A percentile compares a stretch with the other conserved stretches of the same genome.
phyloP scores from a whole-genome alignment of 1,284 basidiomycete species.

The Earliella scabrosa region DNA sequence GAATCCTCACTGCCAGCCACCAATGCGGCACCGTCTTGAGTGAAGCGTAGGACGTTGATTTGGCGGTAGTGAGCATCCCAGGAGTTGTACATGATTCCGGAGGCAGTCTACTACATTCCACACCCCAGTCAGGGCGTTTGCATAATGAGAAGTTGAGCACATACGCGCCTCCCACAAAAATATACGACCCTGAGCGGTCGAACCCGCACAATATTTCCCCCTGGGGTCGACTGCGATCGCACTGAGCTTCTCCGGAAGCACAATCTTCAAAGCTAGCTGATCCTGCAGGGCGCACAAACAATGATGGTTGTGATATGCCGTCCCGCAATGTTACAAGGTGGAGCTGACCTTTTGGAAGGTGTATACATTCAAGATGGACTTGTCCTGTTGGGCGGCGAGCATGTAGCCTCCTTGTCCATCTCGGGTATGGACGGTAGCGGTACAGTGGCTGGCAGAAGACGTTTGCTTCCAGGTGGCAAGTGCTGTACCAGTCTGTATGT shows the following conservation, averaged over 20 bases:
- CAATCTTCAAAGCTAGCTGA: conserved; percentile 84
- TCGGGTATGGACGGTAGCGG: conserved; percentile 62
- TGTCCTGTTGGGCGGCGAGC: conserved; percentile 78
- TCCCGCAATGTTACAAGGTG: too few species aligned
- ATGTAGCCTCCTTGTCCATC: conserved; percentile 77
- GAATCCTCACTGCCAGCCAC: conserved; percentile 92
- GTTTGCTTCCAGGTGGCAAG: conserved; percentile 82
- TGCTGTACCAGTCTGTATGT: conserved; percentile 69
- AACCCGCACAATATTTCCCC: conserved; percentile 85
- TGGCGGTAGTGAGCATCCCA: conserved; percentile 97
- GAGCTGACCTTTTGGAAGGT: conserved; percentile 77
- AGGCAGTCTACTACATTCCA: conserved; percentile 67
- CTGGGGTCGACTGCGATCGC: conserved; percentile 78
- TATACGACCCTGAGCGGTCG: conserved; percentile 86
- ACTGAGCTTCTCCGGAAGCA: conserved; percentile 87
- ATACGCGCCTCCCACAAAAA: conserved; percentile 91
- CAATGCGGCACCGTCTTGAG: conserved; percentile 79
- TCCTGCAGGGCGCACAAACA: conserved; percentile 59
- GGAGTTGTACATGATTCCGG: conserved; percentile 86
- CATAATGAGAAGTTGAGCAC: conserved; percentile 15
- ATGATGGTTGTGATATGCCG: background rate
- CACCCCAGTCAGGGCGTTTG: too few species aligned
- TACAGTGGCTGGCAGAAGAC: conserved; percentile 59
- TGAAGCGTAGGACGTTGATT: conserved; percentile 84
- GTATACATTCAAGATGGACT: conserved; percentile 80